Percentiles rank a stretch among this genome's conserved stretches.
Conservation (phyloP, 2,329 filamentous ascomycete species). For the Aspergillus awamori region DNA sequence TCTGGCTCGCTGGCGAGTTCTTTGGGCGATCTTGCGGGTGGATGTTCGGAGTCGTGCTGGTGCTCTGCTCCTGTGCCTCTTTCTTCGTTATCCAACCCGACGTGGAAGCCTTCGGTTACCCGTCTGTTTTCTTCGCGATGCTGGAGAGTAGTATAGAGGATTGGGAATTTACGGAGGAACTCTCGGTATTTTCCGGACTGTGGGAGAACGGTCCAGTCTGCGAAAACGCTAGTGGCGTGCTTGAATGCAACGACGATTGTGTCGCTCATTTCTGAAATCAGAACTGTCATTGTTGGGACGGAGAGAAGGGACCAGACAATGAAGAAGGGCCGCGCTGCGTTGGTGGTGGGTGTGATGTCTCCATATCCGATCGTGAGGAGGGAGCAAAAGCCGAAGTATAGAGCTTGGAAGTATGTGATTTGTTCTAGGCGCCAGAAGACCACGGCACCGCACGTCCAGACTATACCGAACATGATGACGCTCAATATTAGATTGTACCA, state of each 20-base stretch:
- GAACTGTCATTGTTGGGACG: slow-evolving; percentile 82
- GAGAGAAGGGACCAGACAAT: slow-evolving; percentile 91
- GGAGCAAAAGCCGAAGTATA: slow-evolving; percentile 85
- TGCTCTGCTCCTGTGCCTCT: slow-evolving; percentile 13
- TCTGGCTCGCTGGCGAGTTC: slow-evolving; percentile 52
- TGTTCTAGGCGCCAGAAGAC: slow-evolving; percentile 71
- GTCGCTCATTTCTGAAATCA: slow-evolving; percentile 81
- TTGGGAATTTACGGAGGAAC: slow-evolving; percentile 52
- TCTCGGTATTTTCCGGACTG: slow-evolving; percentile 59
- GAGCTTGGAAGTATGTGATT: slow-evolving; percentile 70
- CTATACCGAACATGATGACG: slow-evolving; percentile 65
- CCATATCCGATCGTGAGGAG: slow-evolving; percentile 88
- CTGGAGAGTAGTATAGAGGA: slow-evolving; percentile 43
- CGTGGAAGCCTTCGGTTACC: slow-evolving; percentile 51
- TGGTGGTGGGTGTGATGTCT: slow-evolving; percentile 74
- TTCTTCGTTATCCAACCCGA: slow-evolving; percentile 38
- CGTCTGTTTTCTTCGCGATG: slow-evolving; percentile 49
- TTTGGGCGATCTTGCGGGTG: slow-evolving; percentile 39
- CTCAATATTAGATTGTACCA: slow-evolving; percentile 76
- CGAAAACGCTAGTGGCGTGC: slow-evolving; percentile 61
- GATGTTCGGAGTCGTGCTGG: not conserved
- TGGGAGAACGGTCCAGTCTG: slow-evolving; percentile 68
- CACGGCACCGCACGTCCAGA: slow-evolving; percentile 80
- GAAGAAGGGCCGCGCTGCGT: slow-evolving; percentile 80
- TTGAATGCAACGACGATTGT: slow-evolving; percentile 73